Conservation (phyloP, 768 basidiomycete species). For the Rhodotorula toruloides region DNA sequence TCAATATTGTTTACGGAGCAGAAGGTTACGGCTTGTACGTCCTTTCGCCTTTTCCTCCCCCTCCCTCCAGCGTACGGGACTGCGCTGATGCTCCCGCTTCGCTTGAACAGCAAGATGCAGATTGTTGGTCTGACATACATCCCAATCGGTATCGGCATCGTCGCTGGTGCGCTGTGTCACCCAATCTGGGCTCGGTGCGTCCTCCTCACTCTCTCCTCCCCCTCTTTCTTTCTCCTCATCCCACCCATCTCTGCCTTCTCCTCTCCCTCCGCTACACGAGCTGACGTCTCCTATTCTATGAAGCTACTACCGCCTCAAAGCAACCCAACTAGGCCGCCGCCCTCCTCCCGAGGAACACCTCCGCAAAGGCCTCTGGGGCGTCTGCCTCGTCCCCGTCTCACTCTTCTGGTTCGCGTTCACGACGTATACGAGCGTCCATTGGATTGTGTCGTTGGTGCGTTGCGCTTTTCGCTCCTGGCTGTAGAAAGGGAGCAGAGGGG, state of each 20-base stretch:
- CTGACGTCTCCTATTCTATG: too few relatives aligned
- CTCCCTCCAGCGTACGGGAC: neutral
- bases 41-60: neutral
- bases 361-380: constrained; percentile 29
- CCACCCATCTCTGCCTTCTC: neutral
- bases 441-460: constrained; percentile 51
- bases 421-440: constrained; percentile 52
- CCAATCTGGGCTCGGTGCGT: constrained; percentile 44
- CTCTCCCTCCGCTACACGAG: neutral
- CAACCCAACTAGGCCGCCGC: constrained; percentile 12
- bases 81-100: neutral
- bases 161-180: constrained; percentile 41
- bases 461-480: neutral
- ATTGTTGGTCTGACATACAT: constrained; percentile 14
- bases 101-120: constrained; percentile 11
- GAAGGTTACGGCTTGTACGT: constrained; percentile 48
- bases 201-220: too few relatives aligned
- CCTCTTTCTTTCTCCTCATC: neutral
- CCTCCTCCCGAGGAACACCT: constrained; percentile 40
- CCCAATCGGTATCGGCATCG: constrained; percentile 45
- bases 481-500: neutral
- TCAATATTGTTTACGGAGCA: constrained; percentile 44
- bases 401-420: constrained; percentile 58
- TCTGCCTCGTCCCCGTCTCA: constrained; percentile 22
- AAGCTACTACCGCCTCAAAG: constrained; percentile 20